These are phyloP conservation scores for Paxillus involutus DNA, from an alignment of 768 basidiomycete species.

Conservation along the genomic window DNA sequence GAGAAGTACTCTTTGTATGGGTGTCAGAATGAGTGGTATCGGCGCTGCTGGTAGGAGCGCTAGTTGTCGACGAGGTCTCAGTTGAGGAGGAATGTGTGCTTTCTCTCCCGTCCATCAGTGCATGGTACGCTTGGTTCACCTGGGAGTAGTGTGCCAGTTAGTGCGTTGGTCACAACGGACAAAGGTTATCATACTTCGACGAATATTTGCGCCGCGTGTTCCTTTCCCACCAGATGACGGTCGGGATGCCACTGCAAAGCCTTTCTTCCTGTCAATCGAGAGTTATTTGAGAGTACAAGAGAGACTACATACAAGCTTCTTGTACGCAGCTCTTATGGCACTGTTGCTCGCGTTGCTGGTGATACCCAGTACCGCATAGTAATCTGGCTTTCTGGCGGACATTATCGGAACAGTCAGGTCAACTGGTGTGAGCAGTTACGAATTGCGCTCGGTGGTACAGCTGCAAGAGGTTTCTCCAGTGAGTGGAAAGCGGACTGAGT, in stretches of 20 bases:
- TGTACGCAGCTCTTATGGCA: conserved; percentile 61
- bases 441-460: conserved; percentile 6
- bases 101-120: conserved; percentile 45
- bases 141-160: conserved; percentile 17
- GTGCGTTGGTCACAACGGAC: neutral
- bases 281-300: conserved; percentile 21
- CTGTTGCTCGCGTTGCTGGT: conserved; percentile 44
- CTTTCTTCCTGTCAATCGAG: conserved; percentile 29
- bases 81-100: conserved; percentile 27
- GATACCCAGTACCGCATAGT: conserved; percentile 48
- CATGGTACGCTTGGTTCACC: conserved; percentile 59
- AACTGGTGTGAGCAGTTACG: conserved; percentile 8
- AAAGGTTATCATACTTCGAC: conserved; percentile 46
- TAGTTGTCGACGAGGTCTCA: conserved; percentile 27
- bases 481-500: conserved; percentile 8
- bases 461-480: conserved; percentile 8
- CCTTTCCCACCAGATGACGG: conserved; percentile 52
- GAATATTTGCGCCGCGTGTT: conserved; percentile 54
- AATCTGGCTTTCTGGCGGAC: conserved; percentile 25
- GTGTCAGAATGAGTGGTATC: conserved; percentile 22
- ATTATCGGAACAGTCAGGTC: conserved; percentile 22
- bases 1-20: conserved; percentile 19
- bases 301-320: conserved; percentile 48
- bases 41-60: conserved; percentile 14
- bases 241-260: conserved; percentile 71